Percentiles rank a stretch among this genome's conserved stretches.
Conservation (phyloP, 371 early-diverging fungal genomes). For the Mortierella sp. region DNA sequence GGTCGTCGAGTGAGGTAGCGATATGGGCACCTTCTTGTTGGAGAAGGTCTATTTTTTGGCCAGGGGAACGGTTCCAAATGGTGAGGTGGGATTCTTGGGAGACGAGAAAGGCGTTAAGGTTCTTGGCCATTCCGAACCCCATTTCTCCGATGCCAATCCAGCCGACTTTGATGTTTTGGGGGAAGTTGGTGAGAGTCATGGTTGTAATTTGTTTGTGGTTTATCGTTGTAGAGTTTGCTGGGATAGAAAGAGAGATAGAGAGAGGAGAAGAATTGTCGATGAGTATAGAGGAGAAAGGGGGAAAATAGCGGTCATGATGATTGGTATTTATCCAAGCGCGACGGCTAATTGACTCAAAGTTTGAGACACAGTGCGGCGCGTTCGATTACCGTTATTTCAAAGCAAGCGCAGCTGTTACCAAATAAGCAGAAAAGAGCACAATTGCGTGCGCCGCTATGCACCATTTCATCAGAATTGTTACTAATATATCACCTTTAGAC, state of each 20-base stretch:
- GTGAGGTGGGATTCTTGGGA: slow-evolving; percentile 37
- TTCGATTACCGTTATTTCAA: not conserved
- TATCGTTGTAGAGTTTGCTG: not conserved
- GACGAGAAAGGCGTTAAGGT: slow-evolving; percentile 49
- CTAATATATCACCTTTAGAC: not conserved
- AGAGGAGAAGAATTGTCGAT: not conserved
- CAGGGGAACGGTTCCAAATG: slow-evolving; percentile 54
- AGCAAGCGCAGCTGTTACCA: not conserved
- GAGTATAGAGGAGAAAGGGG: not conserved
- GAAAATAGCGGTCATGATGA: not conserved
- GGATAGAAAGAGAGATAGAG: not conserved
- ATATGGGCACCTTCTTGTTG: slow-evolving; percentile 42
- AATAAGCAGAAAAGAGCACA: not conserved
- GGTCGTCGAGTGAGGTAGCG: slow-evolving; percentile 47
- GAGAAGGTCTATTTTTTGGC: slow-evolving; percentile 27
- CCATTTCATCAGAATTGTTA: not conserved
- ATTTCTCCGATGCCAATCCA: slow-evolving; percentile 55
- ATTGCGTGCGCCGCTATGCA: not conserved
- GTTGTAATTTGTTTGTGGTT: not conserved
- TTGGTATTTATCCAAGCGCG: not conserved
- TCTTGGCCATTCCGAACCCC: slow-evolving; percentile 54
- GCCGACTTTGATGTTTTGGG: slow-evolving; percentile 13
- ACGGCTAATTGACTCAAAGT: not conserved
- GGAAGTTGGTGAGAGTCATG: not conserved
- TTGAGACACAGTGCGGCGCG: not conserved